These are phyloP conservation scores for Brassica cretica DNA, from an alignment of 345 rosid species.

Conservation along the genomic window DNA sequence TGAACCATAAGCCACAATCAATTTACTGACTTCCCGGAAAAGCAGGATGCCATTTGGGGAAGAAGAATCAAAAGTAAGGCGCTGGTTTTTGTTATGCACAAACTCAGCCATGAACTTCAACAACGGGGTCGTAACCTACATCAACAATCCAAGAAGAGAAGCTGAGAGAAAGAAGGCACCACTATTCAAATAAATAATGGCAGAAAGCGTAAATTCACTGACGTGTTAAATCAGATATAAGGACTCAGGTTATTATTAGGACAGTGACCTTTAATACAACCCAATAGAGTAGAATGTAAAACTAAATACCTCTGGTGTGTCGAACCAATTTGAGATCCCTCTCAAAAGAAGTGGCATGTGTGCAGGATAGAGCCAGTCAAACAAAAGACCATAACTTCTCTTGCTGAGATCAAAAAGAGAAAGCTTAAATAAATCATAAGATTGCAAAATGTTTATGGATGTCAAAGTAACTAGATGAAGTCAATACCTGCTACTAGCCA, in stretches of 20 bases:
- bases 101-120: slow-evolving; percentile 98
- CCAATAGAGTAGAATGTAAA: slow-evolving; percentile 18
- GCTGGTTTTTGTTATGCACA: slow-evolving; percentile 92
- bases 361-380: slow-evolving; percentile 97
- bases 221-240: slow-evolving; percentile 5
- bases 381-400: slow-evolving; percentile 84
- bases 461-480: slow-evolving; percentile 24
- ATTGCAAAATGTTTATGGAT: slow-evolving; percentile 19
- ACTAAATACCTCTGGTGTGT: slow-evolving; percentile 87
- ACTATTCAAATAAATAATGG: not conserved
- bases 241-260: slow-evolving; percentile 17
- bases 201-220: not conserved
- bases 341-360: slow-evolving; percentile 95
- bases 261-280: not conserved
- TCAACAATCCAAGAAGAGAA: slow-evolving; percentile 27
- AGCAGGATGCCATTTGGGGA: slow-evolving; percentile 99
- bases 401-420: slow-evolving; percentile 59
- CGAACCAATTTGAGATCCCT: slow-evolving; percentile 91
- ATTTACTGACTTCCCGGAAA: slow-evolving; percentile 98
- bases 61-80: slow-evolving; percentile 90
- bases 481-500: slow-evolving; percentile 88
- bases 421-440: slow-evolving; percentile 11
- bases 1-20: slow-evolving; percentile 92
- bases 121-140: slow-evolving; percentile 93
- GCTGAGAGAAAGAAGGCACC: slow-evolving; percentile 24